A percentile compares a stretch with the other conserved stretches of the same genome.
phyloP scores from a whole-genome alignment of 2,329 filamentous ascomycete genomes.

The Alternaria metachromatica region DNA sequence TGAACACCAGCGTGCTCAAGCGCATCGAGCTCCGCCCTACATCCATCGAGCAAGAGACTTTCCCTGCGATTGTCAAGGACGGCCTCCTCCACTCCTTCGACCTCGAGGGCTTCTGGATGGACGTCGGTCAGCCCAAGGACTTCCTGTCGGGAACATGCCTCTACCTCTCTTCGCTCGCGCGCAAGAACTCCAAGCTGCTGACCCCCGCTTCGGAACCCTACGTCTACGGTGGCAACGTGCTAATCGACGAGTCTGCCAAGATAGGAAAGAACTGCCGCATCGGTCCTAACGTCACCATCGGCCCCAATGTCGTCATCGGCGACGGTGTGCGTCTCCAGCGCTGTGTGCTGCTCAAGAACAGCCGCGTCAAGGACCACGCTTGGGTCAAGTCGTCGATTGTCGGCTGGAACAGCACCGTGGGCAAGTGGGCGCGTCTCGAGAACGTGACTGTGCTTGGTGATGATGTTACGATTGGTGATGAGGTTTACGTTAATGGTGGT shows the following conservation, averaged over 20 bases:
- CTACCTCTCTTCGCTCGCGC: constrained; percentile 90
- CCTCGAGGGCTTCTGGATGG: constrained; percentile 99
- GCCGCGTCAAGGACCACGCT: constrained; percentile 97
- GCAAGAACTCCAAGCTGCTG: constrained; percentile 86
- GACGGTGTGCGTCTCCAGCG: constrained; percentile 94
- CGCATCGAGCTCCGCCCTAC: constrained; percentile 96
- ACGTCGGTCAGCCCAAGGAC: constrained; percentile 97
- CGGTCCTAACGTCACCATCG: constrained; percentile 95
- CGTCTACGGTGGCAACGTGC: constrained; percentile 91
- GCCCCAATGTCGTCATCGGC: constrained; percentile 87
- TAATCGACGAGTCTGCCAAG: constrained; percentile 92
- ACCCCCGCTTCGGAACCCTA: constrained; percentile 75
- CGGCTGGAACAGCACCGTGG: constrained; percentile 96
- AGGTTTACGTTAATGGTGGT: constrained; percentile 98
- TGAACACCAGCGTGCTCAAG: constrained; percentile 88
- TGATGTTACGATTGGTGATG: constrained; percentile 96
- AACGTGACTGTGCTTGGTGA: constrained; percentile 98
- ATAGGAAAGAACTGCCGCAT: constrained; percentile 99
- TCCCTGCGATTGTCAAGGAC: constrained; percentile 90
- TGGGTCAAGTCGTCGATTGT: constrained; percentile 99
- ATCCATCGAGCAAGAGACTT: constrained; percentile 98
- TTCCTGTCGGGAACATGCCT: constrained; percentile 96
- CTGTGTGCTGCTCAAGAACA: constrained; percentile 85
- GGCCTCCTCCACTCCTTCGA: constrained; percentile 95
- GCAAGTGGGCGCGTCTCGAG: constrained; percentile 94